Conservation (phyloP, 2,329 filamentous ascomycete genomes). For the Amauroascus niger region DNA sequence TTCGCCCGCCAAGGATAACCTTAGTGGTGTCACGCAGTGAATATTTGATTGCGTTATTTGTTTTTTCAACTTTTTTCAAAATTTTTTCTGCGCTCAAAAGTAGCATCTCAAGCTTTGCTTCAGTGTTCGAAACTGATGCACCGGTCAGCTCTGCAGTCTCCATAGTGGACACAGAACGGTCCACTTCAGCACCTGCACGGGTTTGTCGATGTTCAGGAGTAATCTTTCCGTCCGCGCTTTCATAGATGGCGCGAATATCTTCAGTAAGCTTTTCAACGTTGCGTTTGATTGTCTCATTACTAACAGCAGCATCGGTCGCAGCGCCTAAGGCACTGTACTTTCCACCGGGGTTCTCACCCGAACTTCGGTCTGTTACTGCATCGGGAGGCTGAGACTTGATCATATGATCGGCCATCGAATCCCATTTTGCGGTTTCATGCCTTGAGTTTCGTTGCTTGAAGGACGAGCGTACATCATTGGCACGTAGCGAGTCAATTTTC, state of each 20-base stretch:
- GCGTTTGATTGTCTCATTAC: neutral
- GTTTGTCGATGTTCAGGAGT: slow-evolving; percentile 7
- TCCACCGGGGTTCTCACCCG: neutral
- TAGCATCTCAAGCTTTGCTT: neutral
- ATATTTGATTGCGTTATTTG: neutral
- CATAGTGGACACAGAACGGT: neutral
- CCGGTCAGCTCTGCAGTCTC: neutral
- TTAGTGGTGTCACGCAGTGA: slow-evolving; percentile 1
- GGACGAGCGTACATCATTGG: slow-evolving; percentile 30
- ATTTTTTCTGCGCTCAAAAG: neutral
- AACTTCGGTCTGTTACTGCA: neutral
- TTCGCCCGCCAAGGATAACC: neutral
- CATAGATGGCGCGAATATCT: slow-evolving; percentile 21
- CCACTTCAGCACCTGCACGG: neutral
- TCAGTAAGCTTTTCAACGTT: slow-evolving; percentile 9
- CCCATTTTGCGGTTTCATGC: slow-evolving; percentile 3
- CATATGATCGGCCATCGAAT: neutral
- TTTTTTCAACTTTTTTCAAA: slow-evolving; percentile 3
- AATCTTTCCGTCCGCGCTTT: slow-evolving; percentile 20
- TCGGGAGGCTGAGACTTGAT: neutral
- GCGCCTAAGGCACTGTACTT: neutral
- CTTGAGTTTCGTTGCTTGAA: slow-evolving; percentile 20
- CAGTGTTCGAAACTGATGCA: neutral
- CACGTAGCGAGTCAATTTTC: slow-evolving; percentile 28
- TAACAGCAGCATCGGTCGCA: neutral